Percentiles rank a stretch among this genome's conserved stretches.
phyloP scores from a whole-genome alignment of 805 yeast species.

The Maudiozyma serrabonitensis region DNA sequence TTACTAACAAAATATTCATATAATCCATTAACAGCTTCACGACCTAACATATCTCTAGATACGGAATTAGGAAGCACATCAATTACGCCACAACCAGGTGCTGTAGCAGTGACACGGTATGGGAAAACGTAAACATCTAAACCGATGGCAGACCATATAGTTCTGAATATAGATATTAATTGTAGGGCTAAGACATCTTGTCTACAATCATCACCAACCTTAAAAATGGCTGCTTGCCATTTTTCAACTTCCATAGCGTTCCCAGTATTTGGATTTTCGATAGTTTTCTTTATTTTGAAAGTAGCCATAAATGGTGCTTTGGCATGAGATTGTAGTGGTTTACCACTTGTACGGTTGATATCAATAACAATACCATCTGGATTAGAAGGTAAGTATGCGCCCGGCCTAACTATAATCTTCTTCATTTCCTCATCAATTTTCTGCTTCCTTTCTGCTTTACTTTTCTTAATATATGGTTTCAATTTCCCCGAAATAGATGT shows the following conservation, averaged over 20 bases:
- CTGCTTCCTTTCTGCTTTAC: conserved; percentile 91
- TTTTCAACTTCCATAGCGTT: conserved; percentile 42
- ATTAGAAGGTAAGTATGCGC: conserved; percentile 89
- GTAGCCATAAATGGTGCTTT: conserved; percentile 98
- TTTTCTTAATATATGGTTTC: conserved; percentile 86
- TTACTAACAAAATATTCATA: conserved; percentile 86
- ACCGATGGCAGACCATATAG: conserved; percentile 82
- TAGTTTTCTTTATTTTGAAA: conserved; percentile 65
- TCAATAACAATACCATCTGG: conserved; percentile 94
- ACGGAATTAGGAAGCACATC: conserved; percentile 94
- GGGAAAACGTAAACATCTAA: conserved; percentile 89
- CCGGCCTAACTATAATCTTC: conserved; percentile 58
- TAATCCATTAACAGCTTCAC: conserved; percentile 96
- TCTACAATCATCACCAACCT: conserved; percentile 98
- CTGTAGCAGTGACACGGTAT: conserved; percentile 92
- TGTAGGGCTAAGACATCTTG: conserved; percentile 94
- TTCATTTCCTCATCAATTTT: conserved; percentile 96
- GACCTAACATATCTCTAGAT: conserved; percentile 95
- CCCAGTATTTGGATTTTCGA: conserved; percentile 32
- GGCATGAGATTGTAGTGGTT: conserved; percentile 94
- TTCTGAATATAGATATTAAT: conserved; percentile 79
- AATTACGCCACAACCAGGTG: conserved; percentile 98
- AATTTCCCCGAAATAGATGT: conserved; percentile 90
- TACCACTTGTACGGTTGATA: conserved; percentile 84
- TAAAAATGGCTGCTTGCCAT: conserved; percentile 95